Percentiles rank a stretch among this genome's conserved stretches.
phyloP scores from a whole-genome alignment of 768 basidiomycete species.

The Obba rivulosa region DNA sequence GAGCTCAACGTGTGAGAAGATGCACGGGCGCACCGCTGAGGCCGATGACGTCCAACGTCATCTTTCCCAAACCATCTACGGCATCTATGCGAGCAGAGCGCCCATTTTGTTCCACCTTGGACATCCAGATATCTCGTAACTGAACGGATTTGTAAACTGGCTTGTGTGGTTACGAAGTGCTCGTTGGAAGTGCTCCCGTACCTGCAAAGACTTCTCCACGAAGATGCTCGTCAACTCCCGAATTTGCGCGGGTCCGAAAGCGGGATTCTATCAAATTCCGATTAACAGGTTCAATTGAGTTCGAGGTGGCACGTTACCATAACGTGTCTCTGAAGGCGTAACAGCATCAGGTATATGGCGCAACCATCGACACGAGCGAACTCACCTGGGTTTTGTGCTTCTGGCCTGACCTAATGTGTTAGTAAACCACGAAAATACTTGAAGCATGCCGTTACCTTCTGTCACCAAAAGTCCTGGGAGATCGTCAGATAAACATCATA shows the following conservation, averaged over 20 bases:
- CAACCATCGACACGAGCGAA: no score
- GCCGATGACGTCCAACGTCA: constrained; percentile 39
- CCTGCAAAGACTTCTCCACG: constrained; percentile 47
- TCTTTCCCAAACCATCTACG: constrained; percentile 27
- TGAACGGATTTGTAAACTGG: neutral
- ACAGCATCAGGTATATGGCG: no score
- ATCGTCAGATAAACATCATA: no score
- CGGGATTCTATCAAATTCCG: constrained; percentile 44
- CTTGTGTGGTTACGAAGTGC: neutral
- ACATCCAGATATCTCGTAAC: constrained; percentile 18
- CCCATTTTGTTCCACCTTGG: constrained; percentile 24
- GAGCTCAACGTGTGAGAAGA: neutral
- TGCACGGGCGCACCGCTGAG: constrained; percentile 30
- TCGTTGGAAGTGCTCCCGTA: constrained; percentile 11
- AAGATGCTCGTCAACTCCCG: constrained; percentile 53
- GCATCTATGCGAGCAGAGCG: constrained; percentile 24
- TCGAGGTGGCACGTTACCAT: neutral
- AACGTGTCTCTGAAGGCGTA: neutral
- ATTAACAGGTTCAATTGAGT: no score
- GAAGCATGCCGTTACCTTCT: no score
- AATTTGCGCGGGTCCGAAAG: constrained; percentile 56
- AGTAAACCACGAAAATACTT: no score
- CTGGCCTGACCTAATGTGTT: no score
- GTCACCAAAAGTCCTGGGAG: no score
- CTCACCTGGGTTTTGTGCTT: no score